Base-by-base conservation (phyloP, 2,329 filamentous ascomycete genomes). In the Mariannaea sp. region DNA sequence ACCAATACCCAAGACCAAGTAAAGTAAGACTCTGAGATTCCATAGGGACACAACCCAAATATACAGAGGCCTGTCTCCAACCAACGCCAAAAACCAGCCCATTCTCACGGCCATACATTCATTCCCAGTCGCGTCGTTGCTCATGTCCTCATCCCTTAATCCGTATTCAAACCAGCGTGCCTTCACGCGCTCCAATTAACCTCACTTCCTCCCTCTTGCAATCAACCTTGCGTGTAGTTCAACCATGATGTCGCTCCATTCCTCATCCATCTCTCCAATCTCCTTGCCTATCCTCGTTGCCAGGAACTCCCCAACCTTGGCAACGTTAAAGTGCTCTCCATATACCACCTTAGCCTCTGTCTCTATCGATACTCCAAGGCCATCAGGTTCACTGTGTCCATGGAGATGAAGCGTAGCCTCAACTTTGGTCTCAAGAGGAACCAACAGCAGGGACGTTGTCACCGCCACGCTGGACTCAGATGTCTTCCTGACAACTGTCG, bases 321-420 rank as follows among this genome's bases (percentile, higher is more conserved):
- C 81, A 59, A 85, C 83, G 59, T 90, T 89, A 69, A 92, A 92
- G 55, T 82, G 79, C 72, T 93, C 89, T 0, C 90, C 90, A 68
- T 94, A 94, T 2, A 91, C 76, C 1, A 92, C 83, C 46, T 76
- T 78, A 0, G 85, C 88, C 17, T 74, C 75, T 1, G 80, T 77
- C 5, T 72, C 73, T 19, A 88, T 73, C 12, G 71, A 69, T 29
- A 90, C 77, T 1, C 82, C 77, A 9, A 87, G 72, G 3, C 79
- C 77, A n/a, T 76, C 74, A 1, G 73, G 72, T 1, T 72, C 73
- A 42, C 71, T 75, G 8, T 71, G 70, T 2, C 79, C 74, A 1
- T 71, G 74, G 19, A 93, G 70, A 13, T 78, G 77, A 51, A 93
- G 76, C 0, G 69, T 72, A 1, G 88, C 77, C 59, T 86, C 81